Evolutionary conservation across 2,329 filamentous ascomycete species (phyloP).

Genomic region (Daldinia sp.): DNA sequence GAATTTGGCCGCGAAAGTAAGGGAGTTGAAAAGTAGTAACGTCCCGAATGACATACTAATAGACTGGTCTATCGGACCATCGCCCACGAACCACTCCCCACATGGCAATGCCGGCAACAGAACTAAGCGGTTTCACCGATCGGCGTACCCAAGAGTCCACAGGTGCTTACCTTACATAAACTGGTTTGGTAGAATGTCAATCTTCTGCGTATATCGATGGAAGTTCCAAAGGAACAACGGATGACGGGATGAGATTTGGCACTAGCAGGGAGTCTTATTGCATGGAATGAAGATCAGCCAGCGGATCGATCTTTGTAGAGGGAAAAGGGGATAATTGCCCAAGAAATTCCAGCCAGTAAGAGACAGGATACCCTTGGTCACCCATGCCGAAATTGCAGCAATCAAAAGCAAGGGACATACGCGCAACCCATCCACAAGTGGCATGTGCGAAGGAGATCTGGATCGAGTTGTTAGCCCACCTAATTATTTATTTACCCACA

Average conservation of each 20-base stretch:
- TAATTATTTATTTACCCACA: constrained; percentile 19
- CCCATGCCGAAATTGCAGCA: constrained; percentile 48
- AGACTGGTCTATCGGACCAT: neutral
- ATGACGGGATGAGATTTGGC: constrained; percentile 24
- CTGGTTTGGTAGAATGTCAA: neutral
- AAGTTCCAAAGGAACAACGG: constrained; percentile 13
- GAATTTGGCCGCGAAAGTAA: neutral
- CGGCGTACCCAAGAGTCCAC: constrained; percentile 1
- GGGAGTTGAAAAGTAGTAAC: neutral
- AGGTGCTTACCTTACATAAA: no score
- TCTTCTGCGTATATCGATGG: neutral
- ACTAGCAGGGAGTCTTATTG: constrained; percentile 25
- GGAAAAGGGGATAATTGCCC: constrained; percentile 32
- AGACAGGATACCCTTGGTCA: constrained; percentile 25
- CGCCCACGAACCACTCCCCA: neutral
- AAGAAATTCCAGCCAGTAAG: constrained; percentile 36
- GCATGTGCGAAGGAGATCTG: constrained; percentile 40
- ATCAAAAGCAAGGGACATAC: constrained; percentile 44
- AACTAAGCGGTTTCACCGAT: constrained; percentile 7
- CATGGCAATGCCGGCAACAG: constrained; percentile 13
- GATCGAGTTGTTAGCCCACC: constrained; percentile 28
- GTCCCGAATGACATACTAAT: neutral
- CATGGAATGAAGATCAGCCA: constrained; percentile 40
- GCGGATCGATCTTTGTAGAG: constrained; percentile 31
- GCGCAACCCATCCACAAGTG: constrained; percentile 41